Evolutionary conservation across 1,284 basidiomycete species (phyloP).

Genomic region (Austropuccinia psidii): DNA sequence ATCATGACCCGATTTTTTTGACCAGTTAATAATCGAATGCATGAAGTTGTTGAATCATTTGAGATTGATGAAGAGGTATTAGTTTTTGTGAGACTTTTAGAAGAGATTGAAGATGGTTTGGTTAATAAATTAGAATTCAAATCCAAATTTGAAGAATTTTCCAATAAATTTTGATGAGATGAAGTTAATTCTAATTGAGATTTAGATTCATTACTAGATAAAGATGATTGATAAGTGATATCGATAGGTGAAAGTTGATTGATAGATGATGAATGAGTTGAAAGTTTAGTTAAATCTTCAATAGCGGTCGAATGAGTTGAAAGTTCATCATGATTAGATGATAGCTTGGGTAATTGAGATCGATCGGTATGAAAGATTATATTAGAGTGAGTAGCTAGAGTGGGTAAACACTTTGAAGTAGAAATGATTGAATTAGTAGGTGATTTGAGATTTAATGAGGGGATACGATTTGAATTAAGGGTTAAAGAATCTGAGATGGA

Average conservation of each 20-base stretch:
- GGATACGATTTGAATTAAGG: not conserved
- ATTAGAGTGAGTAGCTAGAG: slow-evolving; percentile 6
- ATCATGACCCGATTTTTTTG: slow-evolving; percentile 1
- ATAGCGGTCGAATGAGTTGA: too few species aligned
- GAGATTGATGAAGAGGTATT: not conserved
- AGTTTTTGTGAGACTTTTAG: not conserved
- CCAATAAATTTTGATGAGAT: not conserved
- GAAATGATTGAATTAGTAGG: slow-evolving; percentile 3
- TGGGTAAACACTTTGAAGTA: slow-evolving; percentile 18
- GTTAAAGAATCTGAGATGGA: not conserved
- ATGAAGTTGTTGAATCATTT: not conserved
- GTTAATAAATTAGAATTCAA: slow-evolving; percentile 10
- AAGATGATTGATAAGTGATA: too few species aligned
- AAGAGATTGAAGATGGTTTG: not conserved
- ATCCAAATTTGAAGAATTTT: not conserved
- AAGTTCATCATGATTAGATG: too few species aligned
- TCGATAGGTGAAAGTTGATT: too few species aligned
- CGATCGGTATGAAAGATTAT: not conserved
- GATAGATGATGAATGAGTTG: too few species aligned
- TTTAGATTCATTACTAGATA: too few species aligned
- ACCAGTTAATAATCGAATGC: not conserved
- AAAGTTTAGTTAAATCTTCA: too few species aligned
- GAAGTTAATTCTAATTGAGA: too few species aligned
- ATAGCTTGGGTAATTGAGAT: not conserved
- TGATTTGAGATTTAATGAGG: slow-evolving; percentile 10